These are phyloP conservation scores for Calocera viscosa DNA, from an alignment of 768 basidiomycete species.

Conservation along the genomic window DNA sequence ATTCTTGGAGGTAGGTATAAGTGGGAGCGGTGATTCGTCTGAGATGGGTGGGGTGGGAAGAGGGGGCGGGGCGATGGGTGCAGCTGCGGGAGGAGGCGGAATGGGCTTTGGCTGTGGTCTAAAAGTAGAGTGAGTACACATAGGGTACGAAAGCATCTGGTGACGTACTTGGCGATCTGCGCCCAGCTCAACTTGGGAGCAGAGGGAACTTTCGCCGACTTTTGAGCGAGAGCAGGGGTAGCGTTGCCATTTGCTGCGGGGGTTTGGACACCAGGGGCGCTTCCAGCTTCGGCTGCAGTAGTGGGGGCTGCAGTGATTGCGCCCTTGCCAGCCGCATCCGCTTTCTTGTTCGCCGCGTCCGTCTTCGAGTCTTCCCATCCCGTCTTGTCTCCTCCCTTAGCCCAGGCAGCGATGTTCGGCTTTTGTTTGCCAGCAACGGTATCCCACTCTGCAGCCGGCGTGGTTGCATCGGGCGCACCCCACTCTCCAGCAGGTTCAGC, in stretches of 20 bases:
- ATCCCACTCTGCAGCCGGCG: neutral
- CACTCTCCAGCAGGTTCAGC: neutral
- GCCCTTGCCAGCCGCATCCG: neutral
- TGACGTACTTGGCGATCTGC: neutral
- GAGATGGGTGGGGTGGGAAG: neutral
- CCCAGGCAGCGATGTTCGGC: neutral
- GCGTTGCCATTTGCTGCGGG: neutral
- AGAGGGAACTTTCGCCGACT: neutral
- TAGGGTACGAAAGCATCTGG: neutral
- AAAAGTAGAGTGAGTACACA: neutral
- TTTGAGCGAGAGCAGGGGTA: neutral
- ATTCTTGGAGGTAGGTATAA: neutral
- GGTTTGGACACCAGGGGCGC: neutral
- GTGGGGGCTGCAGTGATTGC: neutral
- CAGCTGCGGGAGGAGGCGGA: neutral
- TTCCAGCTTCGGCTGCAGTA: conserved; percentile 1
- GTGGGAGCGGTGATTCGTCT: neutral
- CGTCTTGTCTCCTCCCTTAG: neutral
- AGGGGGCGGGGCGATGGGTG: neutral
- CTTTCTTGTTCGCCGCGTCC: neutral
- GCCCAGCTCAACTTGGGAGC: conserved; percentile 4
- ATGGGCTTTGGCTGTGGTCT: conserved; percentile 6
- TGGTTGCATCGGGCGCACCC: neutral
- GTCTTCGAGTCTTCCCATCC: neutral
- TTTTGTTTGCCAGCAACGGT: neutral